These are phyloP conservation scores for Luffa acutangula DNA, from an alignment of 306 rosid genomes.

Conservation along the genomic window DNA sequence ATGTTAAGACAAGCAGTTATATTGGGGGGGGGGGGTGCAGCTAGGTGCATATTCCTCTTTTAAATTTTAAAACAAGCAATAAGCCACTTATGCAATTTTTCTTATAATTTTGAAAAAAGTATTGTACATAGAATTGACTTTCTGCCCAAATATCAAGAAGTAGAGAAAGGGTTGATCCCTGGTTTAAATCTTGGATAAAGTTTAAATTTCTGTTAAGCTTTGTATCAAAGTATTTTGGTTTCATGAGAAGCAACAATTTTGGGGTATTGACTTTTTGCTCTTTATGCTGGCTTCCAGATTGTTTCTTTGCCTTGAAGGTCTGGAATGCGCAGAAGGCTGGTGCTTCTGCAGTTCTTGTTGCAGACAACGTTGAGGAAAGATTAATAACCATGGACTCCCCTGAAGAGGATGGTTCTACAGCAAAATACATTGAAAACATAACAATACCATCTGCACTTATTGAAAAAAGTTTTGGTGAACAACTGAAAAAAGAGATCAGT, in stretches of 20 bases:
- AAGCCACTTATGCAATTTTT: not conserved
- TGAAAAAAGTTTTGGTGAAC: constrained; percentile 69
- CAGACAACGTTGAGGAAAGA: constrained; percentile 72
- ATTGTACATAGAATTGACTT: not conserved
- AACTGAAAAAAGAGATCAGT: constrained; percentile 51
- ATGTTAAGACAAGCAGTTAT: not conserved
- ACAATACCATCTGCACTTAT: constrained; percentile 96
- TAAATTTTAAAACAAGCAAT: not conserved
- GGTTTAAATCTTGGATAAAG: not conserved
- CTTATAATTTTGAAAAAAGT: not conserved
- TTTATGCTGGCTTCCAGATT: constrained; percentile 47
- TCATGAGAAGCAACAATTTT: not conserved
- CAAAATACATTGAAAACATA: constrained; percentile 82
- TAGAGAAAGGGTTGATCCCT: not conserved
- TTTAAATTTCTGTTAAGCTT: not conserved
- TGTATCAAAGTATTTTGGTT: not conserved
- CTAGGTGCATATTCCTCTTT: not conserved
- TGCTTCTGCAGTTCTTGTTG: constrained; percentile 97
- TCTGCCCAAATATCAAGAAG: not conserved
- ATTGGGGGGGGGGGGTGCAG: not conserved
- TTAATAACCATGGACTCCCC: constrained; percentile 97
- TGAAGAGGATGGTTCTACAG: constrained; percentile 66
- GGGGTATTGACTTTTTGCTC: constrained; percentile 9
- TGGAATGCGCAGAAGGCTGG: constrained; percentile 99
- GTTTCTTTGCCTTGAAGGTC: constrained; percentile 95